Percentiles rank a stretch among this genome's conserved stretches.
Evolutionary conservation across 2,329 filamentous ascomycete species (phyloP).

Genomic region (Fusarium denticulatum): DNA sequence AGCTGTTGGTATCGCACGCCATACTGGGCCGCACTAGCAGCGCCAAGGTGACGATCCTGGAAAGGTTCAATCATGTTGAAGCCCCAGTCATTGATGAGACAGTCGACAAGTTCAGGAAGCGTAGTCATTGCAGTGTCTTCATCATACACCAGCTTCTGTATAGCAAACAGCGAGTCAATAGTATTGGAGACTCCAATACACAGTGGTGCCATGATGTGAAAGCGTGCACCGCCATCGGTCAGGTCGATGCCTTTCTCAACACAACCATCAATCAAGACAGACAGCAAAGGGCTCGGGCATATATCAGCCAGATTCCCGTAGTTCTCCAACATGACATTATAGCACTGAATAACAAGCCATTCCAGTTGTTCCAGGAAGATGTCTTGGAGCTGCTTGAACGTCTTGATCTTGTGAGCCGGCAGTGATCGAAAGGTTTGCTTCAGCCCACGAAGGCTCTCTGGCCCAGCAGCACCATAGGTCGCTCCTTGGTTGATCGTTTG

Average conservation of each 20-base stretch:
- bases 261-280: not conserved
- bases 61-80: not conserved
- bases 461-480: not conserved
- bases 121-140: not conserved
- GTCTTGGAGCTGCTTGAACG: not conserved
- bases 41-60: not conserved
- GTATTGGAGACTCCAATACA: not conserved
- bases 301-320: not conserved
- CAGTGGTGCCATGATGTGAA: not conserved
- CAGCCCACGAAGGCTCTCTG: not conserved
- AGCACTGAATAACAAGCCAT: not conserved
- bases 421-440: not conserved
- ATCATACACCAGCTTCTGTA: not conserved
- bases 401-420: not conserved
- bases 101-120: not conserved
- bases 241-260: not conserved
- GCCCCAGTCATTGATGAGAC: not conserved
- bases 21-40: not conserved
- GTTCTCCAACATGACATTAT: not conserved
- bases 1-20: not conserved
- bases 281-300: not conserved
- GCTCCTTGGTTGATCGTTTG: not conserved
- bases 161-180: not conserved
- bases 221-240: not conserved
- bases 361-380: not conserved